Evolutionary conservation across 2,329 filamentous ascomycete species (phyloP).

Genomic region (Orbilia quercus): DNA sequence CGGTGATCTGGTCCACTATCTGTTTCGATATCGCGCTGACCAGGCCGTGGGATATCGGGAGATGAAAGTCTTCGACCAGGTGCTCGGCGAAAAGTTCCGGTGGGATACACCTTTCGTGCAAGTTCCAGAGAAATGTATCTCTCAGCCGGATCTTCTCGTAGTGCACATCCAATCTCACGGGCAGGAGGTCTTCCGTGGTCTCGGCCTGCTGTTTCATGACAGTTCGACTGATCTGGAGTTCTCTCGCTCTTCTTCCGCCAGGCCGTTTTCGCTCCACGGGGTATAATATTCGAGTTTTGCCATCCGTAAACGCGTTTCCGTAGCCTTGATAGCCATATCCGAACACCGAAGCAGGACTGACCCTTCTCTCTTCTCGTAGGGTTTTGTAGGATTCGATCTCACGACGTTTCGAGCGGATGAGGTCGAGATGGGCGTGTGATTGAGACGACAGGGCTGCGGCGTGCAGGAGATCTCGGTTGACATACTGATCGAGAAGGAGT

Average conservation of each 20-base stretch:
- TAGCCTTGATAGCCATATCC: slow-evolving; percentile 85
- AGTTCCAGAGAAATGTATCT: slow-evolving; percentile 98
- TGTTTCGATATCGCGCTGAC: slow-evolving; percentile 74
- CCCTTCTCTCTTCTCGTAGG: slow-evolving; percentile 71
- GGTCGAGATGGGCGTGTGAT: slow-evolving; percentile 62
- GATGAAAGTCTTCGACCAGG: slow-evolving; percentile 83
- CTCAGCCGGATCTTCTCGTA: slow-evolving; percentile 94
- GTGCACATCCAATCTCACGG: slow-evolving; percentile 90
- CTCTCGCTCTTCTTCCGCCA: slow-evolving; percentile 78
- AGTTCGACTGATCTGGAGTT: slow-evolving; percentile 79
- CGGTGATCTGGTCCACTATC: slow-evolving; percentile 87
- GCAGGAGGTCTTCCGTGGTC: slow-evolving; percentile 89
- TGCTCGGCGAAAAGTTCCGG: slow-evolving; percentile 87
- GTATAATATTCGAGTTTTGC: slow-evolving; percentile 78
- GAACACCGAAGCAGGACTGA: slow-evolving; percentile 71
- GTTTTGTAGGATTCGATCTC: slow-evolving; percentile 77
- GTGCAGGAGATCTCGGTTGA: slow-evolving; percentile 73
- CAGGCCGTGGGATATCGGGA: slow-evolving; percentile 75
- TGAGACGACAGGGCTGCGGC: slow-evolving; percentile 68
- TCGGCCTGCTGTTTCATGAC: slow-evolving; percentile 88
- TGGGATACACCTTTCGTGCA: slow-evolving; percentile 85
- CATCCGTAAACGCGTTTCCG: slow-evolving; percentile 86
- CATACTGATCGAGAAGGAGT: slow-evolving; percentile 70
- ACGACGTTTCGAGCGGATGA: slow-evolving; percentile 69
- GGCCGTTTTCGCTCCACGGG: slow-evolving; percentile 79